Evolutionary conservation across 257 asterid genomes (phyloP).

Genomic region (Nicotiana tomentosiformis): DNA sequence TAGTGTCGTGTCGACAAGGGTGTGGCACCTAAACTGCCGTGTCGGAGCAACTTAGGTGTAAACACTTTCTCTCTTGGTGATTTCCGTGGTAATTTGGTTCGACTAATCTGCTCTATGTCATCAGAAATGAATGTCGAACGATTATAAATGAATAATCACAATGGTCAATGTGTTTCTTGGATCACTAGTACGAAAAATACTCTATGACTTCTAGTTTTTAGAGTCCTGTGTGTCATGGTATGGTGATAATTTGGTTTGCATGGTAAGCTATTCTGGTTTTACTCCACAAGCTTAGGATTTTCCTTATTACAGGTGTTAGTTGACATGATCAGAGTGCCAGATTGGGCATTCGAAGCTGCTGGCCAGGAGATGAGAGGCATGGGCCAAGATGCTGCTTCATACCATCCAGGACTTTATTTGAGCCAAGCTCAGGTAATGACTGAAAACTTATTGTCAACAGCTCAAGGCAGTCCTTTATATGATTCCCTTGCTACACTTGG

Average conservation of each 20-base stretch:
- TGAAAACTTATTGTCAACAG: background rate
- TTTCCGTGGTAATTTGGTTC: background rate
- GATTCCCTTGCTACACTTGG: background rate
- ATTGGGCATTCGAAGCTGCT: constrained; percentile 80
- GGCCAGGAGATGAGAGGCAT: constrained; percentile 77
- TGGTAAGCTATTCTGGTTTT: background rate
- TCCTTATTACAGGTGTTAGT: constrained; percentile 44
- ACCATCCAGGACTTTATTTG: constrained; percentile 66
- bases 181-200: background rate
- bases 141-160: background rate
- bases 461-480: background rate
- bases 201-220: background rate
- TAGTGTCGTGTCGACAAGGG: no score
- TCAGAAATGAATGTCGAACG: background rate
- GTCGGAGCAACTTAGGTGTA: no score
- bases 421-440: constrained; percentile 62
- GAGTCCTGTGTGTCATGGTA: background rate
- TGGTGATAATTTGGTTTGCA: background rate
- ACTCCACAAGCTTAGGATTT: background rate
- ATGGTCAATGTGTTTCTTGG: background rate
- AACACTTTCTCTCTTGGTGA: background rate
- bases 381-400: constrained; percentile 68
- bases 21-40: no score
- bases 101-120: background rate
- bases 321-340: constrained; percentile 75